These are phyloP conservation scores for Ettlia oleoabundans DNA, from an alignment of 139 green algal species.

Conservation along the genomic window DNA sequence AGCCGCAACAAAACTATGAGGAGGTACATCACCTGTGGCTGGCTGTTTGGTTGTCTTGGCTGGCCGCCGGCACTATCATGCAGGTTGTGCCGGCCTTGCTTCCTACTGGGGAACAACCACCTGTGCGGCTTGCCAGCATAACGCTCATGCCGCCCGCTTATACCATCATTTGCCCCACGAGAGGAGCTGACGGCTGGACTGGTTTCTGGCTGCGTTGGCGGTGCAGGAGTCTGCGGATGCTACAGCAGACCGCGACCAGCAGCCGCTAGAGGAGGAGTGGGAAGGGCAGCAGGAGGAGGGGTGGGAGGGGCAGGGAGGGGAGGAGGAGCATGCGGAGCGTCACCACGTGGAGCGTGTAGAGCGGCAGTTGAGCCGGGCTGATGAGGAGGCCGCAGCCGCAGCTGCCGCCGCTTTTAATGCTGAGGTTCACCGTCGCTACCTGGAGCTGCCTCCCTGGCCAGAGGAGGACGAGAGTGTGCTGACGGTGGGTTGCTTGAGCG, in stretches of 20 bases:
- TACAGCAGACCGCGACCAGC: background rate
- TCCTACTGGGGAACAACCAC: background rate
- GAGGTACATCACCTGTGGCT: background rate
- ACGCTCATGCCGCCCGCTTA: too few species aligned
- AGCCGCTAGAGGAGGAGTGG: background rate
- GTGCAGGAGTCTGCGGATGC: background rate
- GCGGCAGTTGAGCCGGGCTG: background rate
- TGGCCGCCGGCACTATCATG: background rate
- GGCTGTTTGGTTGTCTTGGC: background rate
- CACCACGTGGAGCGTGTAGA: too few species aligned
- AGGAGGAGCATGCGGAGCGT: background rate
- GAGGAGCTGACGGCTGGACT: too few species aligned
- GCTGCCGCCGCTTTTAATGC: background rate
- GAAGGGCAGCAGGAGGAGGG: background rate
- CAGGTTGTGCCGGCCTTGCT: background rate
- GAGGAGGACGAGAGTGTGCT: background rate
- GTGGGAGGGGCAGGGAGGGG: background rate
- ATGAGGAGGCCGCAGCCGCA: background rate
- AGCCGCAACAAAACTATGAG: background rate
- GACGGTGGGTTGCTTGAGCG: background rate
- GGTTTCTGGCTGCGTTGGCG: too few species aligned
- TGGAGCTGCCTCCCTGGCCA: constrained; percentile 1
- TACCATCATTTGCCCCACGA: too few species aligned
- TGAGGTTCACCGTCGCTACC: background rate
- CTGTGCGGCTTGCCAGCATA: too few species aligned